These are phyloP conservation scores for Thalassiosira exigua DNA, from an alignment of 352 stramenopile genomes.

Conservation along the genomic window DNA sequence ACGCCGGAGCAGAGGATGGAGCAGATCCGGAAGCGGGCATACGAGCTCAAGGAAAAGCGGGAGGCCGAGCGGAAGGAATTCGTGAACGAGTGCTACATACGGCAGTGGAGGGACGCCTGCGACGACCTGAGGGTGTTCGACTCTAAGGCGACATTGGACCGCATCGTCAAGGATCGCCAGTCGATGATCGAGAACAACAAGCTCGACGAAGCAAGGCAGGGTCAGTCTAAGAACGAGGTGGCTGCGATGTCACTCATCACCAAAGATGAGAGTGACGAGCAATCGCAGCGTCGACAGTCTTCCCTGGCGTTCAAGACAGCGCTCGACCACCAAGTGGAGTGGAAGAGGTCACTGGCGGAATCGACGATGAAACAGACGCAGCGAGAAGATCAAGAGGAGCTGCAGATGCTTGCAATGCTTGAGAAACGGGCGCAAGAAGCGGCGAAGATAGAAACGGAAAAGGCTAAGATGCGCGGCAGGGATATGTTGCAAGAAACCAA, in stretches of 20 bases:
- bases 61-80: slow-evolving; percentile 70
- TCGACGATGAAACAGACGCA: slow-evolving; percentile 20
- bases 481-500: slow-evolving; percentile 45
- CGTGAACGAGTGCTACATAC: slow-evolving; percentile 71
- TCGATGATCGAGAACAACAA: slow-evolving; percentile 43
- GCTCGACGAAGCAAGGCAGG: slow-evolving; percentile 21
- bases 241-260: slow-evolving; percentile 31
- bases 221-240: slow-evolving; percentile 9
- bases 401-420: slow-evolving; percentile 18
- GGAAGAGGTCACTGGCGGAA: slow-evolving; percentile 39
- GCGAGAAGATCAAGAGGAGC: slow-evolving; percentile 43
- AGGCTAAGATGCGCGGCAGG: slow-evolving; percentile 32
- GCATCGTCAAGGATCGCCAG: slow-evolving; percentile 59
- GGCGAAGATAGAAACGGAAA: slow-evolving; percentile 24
- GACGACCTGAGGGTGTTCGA: slow-evolving; percentile 81
- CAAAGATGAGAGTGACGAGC: slow-evolving; percentile 40
- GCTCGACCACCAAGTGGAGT: slow-evolving; percentile 53
- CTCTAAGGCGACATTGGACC: slow-evolving; percentile 60
- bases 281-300: slow-evolving; percentile 9
- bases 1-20: slow-evolving; percentile 60
- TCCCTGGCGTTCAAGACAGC: slow-evolving; percentile 29
- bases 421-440: slow-evolving; percentile 39
- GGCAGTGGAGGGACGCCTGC: slow-evolving; percentile 76
- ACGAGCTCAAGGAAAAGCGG: slow-evolving; percentile 66
- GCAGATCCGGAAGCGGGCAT: slow-evolving; percentile 71